Evolutionary conservation across 2,329 filamentous ascomycete species (phyloP), one percentile per base, ranked within the genome.

Genomic region (Fusarium falciforme): DNA sequence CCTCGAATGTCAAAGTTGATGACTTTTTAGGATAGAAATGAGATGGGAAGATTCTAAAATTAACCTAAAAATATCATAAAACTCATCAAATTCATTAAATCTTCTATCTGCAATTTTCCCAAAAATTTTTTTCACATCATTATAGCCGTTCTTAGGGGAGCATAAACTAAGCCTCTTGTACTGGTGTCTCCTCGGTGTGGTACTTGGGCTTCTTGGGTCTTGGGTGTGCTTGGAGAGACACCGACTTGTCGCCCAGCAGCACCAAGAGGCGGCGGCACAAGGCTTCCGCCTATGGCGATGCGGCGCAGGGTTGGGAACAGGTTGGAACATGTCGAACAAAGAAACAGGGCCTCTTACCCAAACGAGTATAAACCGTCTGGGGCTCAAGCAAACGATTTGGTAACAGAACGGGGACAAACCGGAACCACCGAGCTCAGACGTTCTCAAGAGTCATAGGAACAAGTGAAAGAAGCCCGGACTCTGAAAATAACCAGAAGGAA

Each of bases 331-430:
- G 44, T 57, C n/a, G 12, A 67, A 76, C 63, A 77, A 64, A 75
- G 67, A 62, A 75, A 63, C 68, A 72, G 60, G 73, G 64, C 29
- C 60, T 60, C 66, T 76, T 71, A 64, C 76, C 64, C 20, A 40
- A 76, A 73, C 2, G 31, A 70, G 76, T 62, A 74, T 74, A 64
- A 49, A n/a, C 33, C 25, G 49, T 22, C 69, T 68, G 67, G 73
- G 70, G 66, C 62, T 67, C 64, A 68, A 38, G 70, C 52, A 78
- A 78, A 72, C 76, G 73, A 78, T 78, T 77, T 78, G 67, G 76
- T 78, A 78, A 78, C 68, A 77, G 75, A 65, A 61, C 66, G 70
- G 67, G 75, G 71, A 77, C 72, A 76, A 72, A 74, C 71, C 76
- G 76, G 76, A 72, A 68, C 64, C 62, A 68, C 73, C 76, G 73